phyloP scores from a whole-genome alignment of 208 protist genomes.

The Trypanosoma platydactyli region DNA sequence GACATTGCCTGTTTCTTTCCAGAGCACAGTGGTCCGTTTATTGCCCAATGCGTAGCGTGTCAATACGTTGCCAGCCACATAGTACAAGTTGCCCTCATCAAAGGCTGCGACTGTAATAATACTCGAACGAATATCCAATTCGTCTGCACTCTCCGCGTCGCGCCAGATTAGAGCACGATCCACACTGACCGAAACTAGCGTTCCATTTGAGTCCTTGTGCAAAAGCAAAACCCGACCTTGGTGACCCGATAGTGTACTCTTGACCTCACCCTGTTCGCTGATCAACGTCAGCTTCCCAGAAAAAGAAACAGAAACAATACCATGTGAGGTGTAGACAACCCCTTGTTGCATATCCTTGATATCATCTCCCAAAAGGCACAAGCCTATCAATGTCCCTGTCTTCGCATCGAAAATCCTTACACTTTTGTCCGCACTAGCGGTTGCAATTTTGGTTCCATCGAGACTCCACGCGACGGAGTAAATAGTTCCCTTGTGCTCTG shows the following conservation, averaged over 20 bases:
- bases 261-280: constrained; percentile 21
- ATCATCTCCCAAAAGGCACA: constrained; percentile 27
- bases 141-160: neutral
- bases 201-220: constrained; percentile 13
- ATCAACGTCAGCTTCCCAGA: constrained; percentile 35
- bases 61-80: constrained; percentile 29
- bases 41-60: constrained; percentile 12
- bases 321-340: constrained; percentile 29
- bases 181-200: constrained; percentile 35
- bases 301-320: constrained; percentile 33
- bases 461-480: constrained; percentile 46
- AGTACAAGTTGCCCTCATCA: constrained; percentile 18
- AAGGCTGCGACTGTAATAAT: constrained; percentile 24
- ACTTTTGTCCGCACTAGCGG: constrained; percentile 46
- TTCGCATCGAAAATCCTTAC: constrained; percentile 34
- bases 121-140: constrained; percentile 4
- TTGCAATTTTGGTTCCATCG: constrained; percentile 34
- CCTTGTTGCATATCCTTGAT: constrained; percentile 49
- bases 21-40: constrained; percentile 19
- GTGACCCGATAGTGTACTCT: constrained; percentile 26
- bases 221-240: constrained; percentile 40
- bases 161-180: constrained; percentile 34
- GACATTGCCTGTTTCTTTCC: constrained; percentile 19
- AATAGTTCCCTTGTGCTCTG: constrained; percentile 46
- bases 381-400: constrained; percentile 7